Conservation (phyloP, 257 asterid species). For the Plantago major region DNA sequence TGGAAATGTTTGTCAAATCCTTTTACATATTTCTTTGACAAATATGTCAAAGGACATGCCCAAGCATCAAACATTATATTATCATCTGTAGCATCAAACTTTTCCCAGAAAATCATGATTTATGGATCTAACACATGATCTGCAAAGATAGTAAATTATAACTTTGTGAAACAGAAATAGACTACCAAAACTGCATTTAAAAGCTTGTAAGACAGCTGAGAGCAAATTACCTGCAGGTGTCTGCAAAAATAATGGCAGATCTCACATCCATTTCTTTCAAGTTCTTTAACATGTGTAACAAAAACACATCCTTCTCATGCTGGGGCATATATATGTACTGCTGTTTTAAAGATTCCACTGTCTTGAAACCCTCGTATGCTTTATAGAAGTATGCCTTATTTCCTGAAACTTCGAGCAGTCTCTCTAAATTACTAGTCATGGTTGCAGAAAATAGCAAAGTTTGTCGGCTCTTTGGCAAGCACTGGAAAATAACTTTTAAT, state of each 20-base stretch:
- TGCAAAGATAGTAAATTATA: constrained; percentile 4
- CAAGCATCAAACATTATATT: background rate
- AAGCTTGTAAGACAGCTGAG: background rate
- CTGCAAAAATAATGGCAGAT: constrained; percentile 86
- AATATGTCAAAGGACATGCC: constrained; percentile 6
- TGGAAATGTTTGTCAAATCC: too few relatives aligned
- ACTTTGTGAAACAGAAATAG: constrained; percentile 1
- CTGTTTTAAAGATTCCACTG: constrained; percentile 81
- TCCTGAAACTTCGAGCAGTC: constrained; percentile 75
- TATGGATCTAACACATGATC: background rate
- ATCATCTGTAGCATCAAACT: background rate
- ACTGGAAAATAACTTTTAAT: constrained; percentile 69
- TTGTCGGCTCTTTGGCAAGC: constrained; percentile 84
- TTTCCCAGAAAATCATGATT: background rate
- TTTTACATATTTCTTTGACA: too few relatives aligned
- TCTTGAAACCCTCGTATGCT: constrained; percentile 82
- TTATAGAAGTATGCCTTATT: constrained; percentile 85
- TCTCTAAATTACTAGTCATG: constrained; percentile 72
- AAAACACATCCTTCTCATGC: constrained; percentile 82
- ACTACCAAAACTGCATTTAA: constrained; percentile 1
- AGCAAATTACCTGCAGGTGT: constrained; percentile 79
- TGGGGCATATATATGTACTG: constrained; percentile 69
- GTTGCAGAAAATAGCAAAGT: constrained; percentile 94
- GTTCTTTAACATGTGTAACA: constrained; percentile 58
- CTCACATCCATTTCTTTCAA: constrained; percentile 68